Base-by-base conservation (phyloP, 495 filamentous ascomycete genomes). In the Tuber melanosporum region DNA sequence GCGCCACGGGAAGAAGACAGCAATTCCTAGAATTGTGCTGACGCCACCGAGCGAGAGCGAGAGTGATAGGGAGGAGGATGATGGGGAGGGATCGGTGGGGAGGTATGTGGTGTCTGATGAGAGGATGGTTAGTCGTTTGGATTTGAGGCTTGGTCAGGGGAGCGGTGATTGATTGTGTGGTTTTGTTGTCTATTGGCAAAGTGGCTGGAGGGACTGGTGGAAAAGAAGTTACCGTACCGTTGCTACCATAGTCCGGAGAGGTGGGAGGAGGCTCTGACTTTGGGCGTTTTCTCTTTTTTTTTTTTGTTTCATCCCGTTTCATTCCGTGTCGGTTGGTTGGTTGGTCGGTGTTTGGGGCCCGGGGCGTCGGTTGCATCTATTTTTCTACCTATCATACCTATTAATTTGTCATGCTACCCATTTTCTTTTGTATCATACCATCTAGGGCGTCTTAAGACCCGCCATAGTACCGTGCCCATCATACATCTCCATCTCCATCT, bases 161-260 rank as follows among this genome's bases (percentile, higher is more conserved):
- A 10, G n/a, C 12, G 52, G 10, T 62, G 52, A 10, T n/a, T 57
- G 22, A 57, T 9, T 20, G 8, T n/a, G 20, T 26, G 32, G 22
- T 57, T 22, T 57, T 57, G 73, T 42, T 42, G 32, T 79, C n/a
- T 71, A 62, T 62, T 62, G n/a, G 52, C n/a, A 62, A 10, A 32
- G 12, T 3, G 8, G n/a, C 6, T 26, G 52, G 52, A 62, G 32
- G n/a, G n/a, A 32, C 49, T 22, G n/a, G 49, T 10, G 9, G 9
- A n/a, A 57, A 57, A 57, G 49, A n/a, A 10, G 49, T 19, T 26
- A 57, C 49, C 22, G 22, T 26, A 9, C 49, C 10, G 10, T 32
- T 32, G 32, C 32, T 32, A n/a, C n/a, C n/a, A 12, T 52, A 57
- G 22, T n/a, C 49, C 49, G 6, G 49, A 57, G 49, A 57, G 20